Evolutionary conservation across 176 grass and related monocot species (phyloP).

Genomic region (Themeda triandra): DNA sequence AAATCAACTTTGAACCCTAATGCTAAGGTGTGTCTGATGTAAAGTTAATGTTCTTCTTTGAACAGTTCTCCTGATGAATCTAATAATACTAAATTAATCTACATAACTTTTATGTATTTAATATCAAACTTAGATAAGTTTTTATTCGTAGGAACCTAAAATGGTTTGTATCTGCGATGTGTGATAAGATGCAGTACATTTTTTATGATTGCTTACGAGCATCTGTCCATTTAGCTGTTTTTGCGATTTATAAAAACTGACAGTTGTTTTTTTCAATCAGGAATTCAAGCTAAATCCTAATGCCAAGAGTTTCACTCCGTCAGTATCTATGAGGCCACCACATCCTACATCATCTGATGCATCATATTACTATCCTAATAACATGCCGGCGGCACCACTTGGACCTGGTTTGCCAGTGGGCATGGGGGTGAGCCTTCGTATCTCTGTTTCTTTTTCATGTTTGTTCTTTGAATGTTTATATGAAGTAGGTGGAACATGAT

Average conservation of each 20-base stretch:
- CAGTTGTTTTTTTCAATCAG: conserved; percentile 29
- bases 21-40: conserved; percentile 49
- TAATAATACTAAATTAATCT: neutral
- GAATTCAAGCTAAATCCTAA: conserved; percentile 76
- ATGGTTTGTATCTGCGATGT: neutral
- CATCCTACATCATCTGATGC: conserved; percentile 50
- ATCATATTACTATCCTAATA: conserved; percentile 69
- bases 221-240: neutral
- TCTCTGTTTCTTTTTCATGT: neutral
- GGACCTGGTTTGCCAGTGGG: conserved; percentile 54
- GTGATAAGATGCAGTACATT: neutral
- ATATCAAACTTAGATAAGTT: neutral
- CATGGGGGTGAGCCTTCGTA: conserved; percentile 54
- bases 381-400: conserved; percentile 29
- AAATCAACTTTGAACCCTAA: conserved; percentile 62
- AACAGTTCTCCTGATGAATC: neutral
- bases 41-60: neutral
- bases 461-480: neutral
- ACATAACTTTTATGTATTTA: neutral
- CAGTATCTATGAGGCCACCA: conserved; percentile 35
- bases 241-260: neutral
- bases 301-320: conserved; percentile 65
- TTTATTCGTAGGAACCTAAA: neutral
- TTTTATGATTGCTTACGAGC: neutral
- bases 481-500: neutral